A percentile compares a stretch with the other conserved stretches of the same genome.
Conservation (phyloP, 176 grass and related monocot genomes). For the Aegilops sharonensis region DNA sequence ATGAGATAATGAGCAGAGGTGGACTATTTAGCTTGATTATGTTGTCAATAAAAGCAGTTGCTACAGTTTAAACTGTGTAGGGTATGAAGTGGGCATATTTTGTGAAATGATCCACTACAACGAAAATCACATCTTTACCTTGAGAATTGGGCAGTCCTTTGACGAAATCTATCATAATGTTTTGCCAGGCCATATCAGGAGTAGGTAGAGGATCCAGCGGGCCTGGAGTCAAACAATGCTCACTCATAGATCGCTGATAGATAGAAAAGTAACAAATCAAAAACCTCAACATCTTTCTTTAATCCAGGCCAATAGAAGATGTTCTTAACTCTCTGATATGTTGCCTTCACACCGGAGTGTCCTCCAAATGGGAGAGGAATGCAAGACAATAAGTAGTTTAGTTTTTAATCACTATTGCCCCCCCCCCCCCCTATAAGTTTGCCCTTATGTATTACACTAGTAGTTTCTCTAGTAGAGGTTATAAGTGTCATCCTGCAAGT, state of each 20-base stretch:
- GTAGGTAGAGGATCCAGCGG: neutral
- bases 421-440: no score
- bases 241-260: neutral
- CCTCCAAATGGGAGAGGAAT: neutral
- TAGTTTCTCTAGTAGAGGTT: no score
- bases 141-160: neutral
- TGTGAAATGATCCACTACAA: neutral
- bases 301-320: neutral
- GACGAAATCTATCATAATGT: neutral
- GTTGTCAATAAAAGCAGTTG: neutral
- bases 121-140: neutral
- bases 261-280: neutral
- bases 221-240: neutral
- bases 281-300: neutral
- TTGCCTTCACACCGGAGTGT: neutral
- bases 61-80: neutral
- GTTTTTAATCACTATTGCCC: no score
- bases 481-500: no score
- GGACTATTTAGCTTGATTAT: neutral
- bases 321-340: neutral
- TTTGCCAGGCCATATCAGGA: neutral
- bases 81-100: neutral
- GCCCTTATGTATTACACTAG: no score
- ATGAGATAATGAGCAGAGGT: neutral
- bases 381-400: neutral